Evolutionary conservation across 1,139 yeast genomes (phyloP).

Genomic region (Candida mesenterica): DNA sequence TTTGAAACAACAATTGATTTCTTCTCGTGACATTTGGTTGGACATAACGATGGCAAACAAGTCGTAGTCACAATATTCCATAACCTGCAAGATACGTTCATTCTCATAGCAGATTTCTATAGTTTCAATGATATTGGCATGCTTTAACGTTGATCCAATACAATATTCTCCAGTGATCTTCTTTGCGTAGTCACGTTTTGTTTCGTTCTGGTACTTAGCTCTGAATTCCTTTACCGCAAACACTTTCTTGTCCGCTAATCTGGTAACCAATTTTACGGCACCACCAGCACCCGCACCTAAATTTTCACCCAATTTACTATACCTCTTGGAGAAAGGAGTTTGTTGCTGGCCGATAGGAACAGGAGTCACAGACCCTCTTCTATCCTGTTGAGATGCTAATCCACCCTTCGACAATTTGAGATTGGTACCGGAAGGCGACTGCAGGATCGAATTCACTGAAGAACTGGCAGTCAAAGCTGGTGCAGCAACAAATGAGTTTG

Average conservation of each 20-base stretch:
- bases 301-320: slow-evolving; percentile 79
- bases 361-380: slow-evolving; percentile 40
- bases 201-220: slow-evolving; percentile 70
- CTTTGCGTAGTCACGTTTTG: slow-evolving; percentile 84
- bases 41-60: slow-evolving; percentile 95
- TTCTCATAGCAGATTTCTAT: slow-evolving; percentile 89
- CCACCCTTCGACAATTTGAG: background rate
- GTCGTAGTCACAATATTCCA: slow-evolving; percentile 95
- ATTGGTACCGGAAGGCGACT: background rate
- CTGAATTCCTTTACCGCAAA: slow-evolving; percentile 95
- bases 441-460: slow-evolving; percentile 25
- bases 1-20: slow-evolving; percentile 86
- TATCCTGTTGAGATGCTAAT: slow-evolving; percentile 25
- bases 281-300: slow-evolving; percentile 98
- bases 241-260: slow-evolving; percentile 64
- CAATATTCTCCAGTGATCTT: slow-evolving; percentile 95
- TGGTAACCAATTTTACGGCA: slow-evolving; percentile 70
- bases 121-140: slow-evolving; percentile 88
- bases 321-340: slow-evolving; percentile 58
- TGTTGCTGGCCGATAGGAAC: slow-evolving; percentile 28
- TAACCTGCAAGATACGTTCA: slow-evolving; percentile 82
- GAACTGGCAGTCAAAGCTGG: slow-evolving; percentile 28
- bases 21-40: slow-evolving; percentile 83
- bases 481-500: slow-evolving; percentile 18
- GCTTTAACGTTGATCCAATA: slow-evolving; percentile 86